Conservation (phyloP, 202 grass and related monocot species). For the Carex sylvatica region DNA sequence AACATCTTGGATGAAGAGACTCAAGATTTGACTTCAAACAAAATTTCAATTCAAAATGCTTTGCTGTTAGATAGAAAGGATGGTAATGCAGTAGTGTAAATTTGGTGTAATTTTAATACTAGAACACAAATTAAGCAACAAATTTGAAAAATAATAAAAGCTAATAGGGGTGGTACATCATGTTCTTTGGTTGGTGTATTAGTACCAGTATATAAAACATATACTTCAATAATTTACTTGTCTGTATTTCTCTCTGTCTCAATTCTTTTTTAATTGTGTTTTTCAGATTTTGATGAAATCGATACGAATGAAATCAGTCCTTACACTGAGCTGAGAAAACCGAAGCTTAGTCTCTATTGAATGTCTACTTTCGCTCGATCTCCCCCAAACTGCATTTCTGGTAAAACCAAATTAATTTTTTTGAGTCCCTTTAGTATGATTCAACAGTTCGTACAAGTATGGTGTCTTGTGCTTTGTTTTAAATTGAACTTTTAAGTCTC, state of each 20-base stretch:
- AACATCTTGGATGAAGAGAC: conserved; percentile 79
- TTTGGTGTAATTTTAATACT: neutral
- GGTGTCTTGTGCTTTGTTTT: neutral
- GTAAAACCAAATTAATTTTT: neutral
- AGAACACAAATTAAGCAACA: neutral
- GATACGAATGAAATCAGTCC: conserved; percentile 33
- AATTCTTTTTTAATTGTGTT: conserved; percentile 9
- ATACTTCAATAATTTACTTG: neutral
- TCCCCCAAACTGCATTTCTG: neutral
- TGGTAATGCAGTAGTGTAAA: neutral
- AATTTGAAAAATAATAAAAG: neutral
- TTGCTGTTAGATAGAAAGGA: neutral
- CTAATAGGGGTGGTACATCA: neutral
- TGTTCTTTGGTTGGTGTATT: neutral
- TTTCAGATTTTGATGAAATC: conserved; percentile 43
- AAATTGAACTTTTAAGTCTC: neutral
- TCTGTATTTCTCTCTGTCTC: neutral
- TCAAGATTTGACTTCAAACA: conserved; percentile 59
- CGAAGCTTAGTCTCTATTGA: conserved; percentile 23
- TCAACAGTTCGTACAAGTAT: neutral
- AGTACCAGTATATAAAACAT: neutral
- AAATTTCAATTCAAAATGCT: conserved; percentile 41
- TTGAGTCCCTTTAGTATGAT: neutral
- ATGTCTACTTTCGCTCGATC: neutral
- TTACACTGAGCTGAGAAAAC: conserved; percentile 32